These are phyloP conservation scores for Penicillium nordicum DNA, from an alignment of 2,329 filamentous ascomycete species.

Conservation along the genomic window DNA sequence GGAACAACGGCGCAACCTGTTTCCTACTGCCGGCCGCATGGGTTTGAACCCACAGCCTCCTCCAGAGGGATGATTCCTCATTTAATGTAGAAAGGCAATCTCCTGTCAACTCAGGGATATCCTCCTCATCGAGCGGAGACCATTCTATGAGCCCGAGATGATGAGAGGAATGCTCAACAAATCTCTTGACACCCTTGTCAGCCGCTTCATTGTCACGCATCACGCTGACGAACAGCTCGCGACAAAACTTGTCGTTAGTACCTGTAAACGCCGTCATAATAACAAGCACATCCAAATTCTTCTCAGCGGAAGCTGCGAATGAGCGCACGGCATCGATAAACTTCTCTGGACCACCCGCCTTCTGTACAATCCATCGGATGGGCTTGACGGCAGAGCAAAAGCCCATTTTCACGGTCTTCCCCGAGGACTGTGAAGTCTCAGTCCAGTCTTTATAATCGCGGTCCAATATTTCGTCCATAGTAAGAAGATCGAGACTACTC, in stretches of 20 bases:
- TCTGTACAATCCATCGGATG: conserved; percentile 52
- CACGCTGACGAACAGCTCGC: conserved; percentile 52
- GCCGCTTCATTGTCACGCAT: conserved; percentile 39
- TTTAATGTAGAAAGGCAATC: conserved; percentile 17
- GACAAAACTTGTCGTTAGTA: conserved; percentile 43
- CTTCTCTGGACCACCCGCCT: conserved; percentile 37
- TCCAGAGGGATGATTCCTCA: conserved; percentile 34
- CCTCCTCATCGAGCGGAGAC: conserved; percentile 27
- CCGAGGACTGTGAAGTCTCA: conserved; percentile 34
- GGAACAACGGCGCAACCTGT: conserved; percentile 59
- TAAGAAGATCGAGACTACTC: conserved; percentile 52
- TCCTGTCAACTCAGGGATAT: conserved; percentile 13
- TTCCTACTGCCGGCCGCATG: conserved; percentile 60
- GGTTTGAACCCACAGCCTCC: conserved; percentile 55
- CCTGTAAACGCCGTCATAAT: conserved; percentile 59
- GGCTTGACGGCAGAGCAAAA: conserved; percentile 59
- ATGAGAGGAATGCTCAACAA: conserved; percentile 42
- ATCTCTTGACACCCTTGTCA: conserved; percentile 44
- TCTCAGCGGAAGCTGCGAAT: conserved; percentile 47
- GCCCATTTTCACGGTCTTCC: conserved; percentile 48
- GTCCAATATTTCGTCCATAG: conserved; percentile 54
- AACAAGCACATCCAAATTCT: conserved; percentile 51
- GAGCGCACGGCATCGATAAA: conserved; percentile 43
- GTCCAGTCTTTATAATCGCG: conserved; percentile 65
- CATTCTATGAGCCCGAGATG: conserved; percentile 43